Base-by-base conservation (phyloP, 2,329 filamentous ascomycete species). In the Juglanconis sp. region DNA sequence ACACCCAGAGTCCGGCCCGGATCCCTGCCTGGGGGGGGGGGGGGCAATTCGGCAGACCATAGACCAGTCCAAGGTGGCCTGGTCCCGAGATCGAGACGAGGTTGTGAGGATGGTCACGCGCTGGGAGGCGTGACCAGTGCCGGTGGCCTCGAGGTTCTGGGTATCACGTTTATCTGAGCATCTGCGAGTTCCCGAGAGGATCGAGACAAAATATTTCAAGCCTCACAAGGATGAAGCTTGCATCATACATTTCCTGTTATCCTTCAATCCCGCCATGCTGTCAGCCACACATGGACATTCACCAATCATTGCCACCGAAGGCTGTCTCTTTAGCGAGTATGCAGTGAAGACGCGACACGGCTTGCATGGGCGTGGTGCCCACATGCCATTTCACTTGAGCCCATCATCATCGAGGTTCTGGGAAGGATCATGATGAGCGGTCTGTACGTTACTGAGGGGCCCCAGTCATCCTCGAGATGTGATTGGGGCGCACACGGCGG, bases 251-350 rank as follows among this genome's bases (percentile, higher is more conserved):
- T 4, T 35, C 32, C 47, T 13, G 49, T 36, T 49, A 35, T 62
- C 48, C 48, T 53, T 49, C 13, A 55, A 44, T 49, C 32, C 60
- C 60, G 57, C 60, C 56, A 56, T 35, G 36, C 13, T 30, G 36
- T 50, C 53, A 62, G 60, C 60, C 60, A 62, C 60, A 8, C 4
- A 38, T n/a, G 11, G 15, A 7, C 38, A 15, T 42, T 42, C 30
- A 6, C 60, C 60, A 62, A 62, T 62, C 60, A 56, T 11, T 53
- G 17, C 35, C 35, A 32, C 24, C 31, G 40, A 46, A 59, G 42
- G 53, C 57, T 60, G 30, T 50, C 56, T 44, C 32, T 49, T 61
- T 60, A 62, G 60, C 60, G 60, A 62, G 48, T 46, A 47, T 59
- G 56, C 56, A 59, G 53, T 46, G 48, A 30, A 34, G 24, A 24